These are phyloP conservation scores for Cyphellophora europaea DNA, from an alignment of 2,329 filamentous ascomycete species.

Conservation along the genomic window DNA sequence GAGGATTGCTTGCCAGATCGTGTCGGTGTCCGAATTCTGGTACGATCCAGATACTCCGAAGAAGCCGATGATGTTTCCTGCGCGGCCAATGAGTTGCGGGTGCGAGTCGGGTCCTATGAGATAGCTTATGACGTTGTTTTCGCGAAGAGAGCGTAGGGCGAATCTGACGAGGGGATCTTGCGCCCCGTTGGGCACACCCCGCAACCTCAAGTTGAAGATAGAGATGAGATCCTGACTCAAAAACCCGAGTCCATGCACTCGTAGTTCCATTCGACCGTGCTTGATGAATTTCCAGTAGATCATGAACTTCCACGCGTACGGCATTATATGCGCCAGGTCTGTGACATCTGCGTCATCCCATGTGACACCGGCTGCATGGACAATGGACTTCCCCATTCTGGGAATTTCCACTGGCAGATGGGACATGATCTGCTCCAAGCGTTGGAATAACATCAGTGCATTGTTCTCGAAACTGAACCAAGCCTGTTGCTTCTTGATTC, in stretches of 20 bases:
- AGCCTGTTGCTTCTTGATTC: conserved; percentile 31
- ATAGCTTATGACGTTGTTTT: conserved; percentile 69
- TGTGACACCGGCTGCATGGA: conserved; percentile 19
- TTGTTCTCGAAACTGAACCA: conserved; percentile 34
- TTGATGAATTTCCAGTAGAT: conserved; percentile 63
- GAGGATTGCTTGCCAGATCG: conserved; percentile 74
- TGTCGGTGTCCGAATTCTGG: conserved; percentile 60
- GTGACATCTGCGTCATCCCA: conserved; percentile 12
- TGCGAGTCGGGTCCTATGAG: conserved; percentile 86
- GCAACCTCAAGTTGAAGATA: conserved; percentile 51
- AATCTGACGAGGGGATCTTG: conserved; percentile 53
- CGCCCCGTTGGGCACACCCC: conserved; percentile 26
- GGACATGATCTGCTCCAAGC: conserved; percentile 24
- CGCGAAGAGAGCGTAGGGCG: conserved; percentile 59
- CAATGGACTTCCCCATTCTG: conserved; percentile 26
- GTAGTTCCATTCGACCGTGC: conserved; percentile 83
- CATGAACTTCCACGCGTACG: conserved; percentile 58
- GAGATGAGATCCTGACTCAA: conserved; percentile 63
- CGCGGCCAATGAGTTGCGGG: conserved; percentile 74
- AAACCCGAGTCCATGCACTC: conserved; percentile 65
- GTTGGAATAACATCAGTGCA: conserved; percentile 27
- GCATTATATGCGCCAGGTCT: conserved; percentile 26
- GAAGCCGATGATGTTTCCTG: conserved; percentile 78
- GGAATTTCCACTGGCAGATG: conserved; percentile 22
- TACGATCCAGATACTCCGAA: conserved; percentile 71